phyloP scores from a whole-genome alignment of 257 asterid species.

The Nicotiana knightiana region DNA sequence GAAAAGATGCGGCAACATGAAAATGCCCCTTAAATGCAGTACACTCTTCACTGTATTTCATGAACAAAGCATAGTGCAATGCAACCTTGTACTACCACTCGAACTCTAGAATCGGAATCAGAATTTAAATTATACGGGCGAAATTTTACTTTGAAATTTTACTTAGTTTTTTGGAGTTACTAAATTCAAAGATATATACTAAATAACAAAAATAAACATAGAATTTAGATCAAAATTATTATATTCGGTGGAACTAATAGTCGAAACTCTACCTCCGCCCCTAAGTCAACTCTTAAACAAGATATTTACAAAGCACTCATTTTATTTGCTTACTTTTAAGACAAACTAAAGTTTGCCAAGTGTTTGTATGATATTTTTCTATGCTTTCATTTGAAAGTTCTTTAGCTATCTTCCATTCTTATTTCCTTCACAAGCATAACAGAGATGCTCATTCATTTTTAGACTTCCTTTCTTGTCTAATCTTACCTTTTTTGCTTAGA shows the following conservation, averaged over 20 bases:
- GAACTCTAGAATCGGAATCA: too few species aligned
- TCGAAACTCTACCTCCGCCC: too few species aligned
- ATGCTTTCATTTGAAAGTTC: background rate
- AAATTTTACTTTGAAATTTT: too few species aligned
- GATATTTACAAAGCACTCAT: background rate
- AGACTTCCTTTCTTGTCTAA: background rate
- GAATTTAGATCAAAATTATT: too few species aligned
- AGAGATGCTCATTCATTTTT: background rate
- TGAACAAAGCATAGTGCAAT: too few species aligned
- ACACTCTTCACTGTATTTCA: background rate
- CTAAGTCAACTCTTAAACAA: background rate
- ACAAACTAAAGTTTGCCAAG: constrained; percentile 12
- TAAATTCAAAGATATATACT: too few species aligned
- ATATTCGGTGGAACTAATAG: too few species aligned
- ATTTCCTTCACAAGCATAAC: background rate
- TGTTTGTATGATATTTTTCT: constrained; percentile 21
- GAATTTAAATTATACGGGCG: too few species aligned
- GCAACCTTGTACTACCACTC: background rate
- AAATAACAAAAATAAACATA: too few species aligned
- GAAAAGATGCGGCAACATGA: background rate
- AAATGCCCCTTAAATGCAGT: background rate
- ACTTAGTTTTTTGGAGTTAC: too few species aligned
- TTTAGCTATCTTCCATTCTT: background rate
- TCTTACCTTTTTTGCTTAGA: background rate
- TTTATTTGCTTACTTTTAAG: background rate